A percentile compares a stretch with the other conserved stretches of the same genome.
Evolutionary conservation across 371 early-diverging fungal genomes (phyloP).

Genomic region (Fennellomyces sp.): DNA sequence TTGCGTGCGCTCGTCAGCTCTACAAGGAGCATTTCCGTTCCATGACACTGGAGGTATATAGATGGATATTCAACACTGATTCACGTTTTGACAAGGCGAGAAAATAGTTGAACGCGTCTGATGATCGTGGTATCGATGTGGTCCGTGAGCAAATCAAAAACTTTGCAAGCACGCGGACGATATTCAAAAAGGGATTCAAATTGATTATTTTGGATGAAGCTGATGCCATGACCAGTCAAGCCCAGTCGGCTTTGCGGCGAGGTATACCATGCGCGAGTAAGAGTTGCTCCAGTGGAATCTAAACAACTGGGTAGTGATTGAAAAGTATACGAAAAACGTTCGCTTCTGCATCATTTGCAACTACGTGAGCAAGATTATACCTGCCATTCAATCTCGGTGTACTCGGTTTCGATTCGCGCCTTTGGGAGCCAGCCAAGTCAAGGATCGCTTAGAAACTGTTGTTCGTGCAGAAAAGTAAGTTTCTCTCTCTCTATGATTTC

Average conservation of each 20-base stretch:
- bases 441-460: slow-evolving; percentile 73
- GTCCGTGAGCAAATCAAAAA: slow-evolving; percentile 98
- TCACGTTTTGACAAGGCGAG: not conserved
- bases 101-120: slow-evolving; percentile 94
- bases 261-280: too few species aligned
- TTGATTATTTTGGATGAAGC: slow-evolving; percentile 98
- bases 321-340: slow-evolving; percentile 96
- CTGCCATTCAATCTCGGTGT: slow-evolving; percentile 98
- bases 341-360: slow-evolving; percentile 99
- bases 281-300: not conserved
- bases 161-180: slow-evolving; percentile 94
- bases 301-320: slow-evolving; percentile 73
- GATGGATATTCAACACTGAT: not conserved
- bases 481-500: too few species aligned
- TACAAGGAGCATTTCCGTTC: slow-evolving; percentile 79
- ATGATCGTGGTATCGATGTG: slow-evolving; percentile 99
- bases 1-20: slow-evolving; percentile 86
- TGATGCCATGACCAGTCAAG: slow-evolving; percentile 97
- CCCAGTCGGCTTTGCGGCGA: slow-evolving; percentile 96
- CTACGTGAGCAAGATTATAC: slow-evolving; percentile 97
- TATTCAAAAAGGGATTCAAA: slow-evolving; percentile 82
- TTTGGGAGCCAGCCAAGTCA: slow-evolving; percentile 77
- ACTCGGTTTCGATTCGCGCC: slow-evolving; percentile 98
- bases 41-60: slow-evolving; percentile 86
- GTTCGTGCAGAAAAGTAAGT: slow-evolving; percentile 72